These are phyloP conservation scores for Fonsecaea pedrosoi DNA, from an alignment of 2,329 filamentous ascomycete genomes.

Conservation along the genomic window DNA sequence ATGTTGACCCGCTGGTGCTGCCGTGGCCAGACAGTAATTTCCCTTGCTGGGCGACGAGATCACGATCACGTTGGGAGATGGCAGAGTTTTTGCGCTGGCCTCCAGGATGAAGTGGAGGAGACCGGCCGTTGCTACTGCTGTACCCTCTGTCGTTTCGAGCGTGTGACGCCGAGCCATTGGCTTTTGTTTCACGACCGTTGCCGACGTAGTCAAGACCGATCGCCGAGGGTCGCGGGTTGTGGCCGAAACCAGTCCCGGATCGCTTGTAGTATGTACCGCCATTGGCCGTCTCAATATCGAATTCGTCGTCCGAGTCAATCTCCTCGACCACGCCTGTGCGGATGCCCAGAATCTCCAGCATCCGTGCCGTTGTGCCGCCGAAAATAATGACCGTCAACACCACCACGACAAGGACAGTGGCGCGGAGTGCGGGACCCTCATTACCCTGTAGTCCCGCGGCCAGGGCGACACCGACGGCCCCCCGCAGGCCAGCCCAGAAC, in stretches of 20 bases:
- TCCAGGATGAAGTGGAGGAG: slow-evolving; percentile 52
- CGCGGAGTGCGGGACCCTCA: slow-evolving; percentile 81
- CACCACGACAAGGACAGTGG: slow-evolving; percentile 96
- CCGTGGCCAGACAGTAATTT: slow-evolving; percentile 60
- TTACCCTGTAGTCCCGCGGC: slow-evolving; percentile 85
- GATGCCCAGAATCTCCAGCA: slow-evolving; percentile 97
- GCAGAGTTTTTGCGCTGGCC: slow-evolving; percentile 60
- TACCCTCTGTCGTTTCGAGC: slow-evolving; percentile 51
- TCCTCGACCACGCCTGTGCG: slow-evolving; percentile 95
- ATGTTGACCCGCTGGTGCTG: slow-evolving; percentile 44
- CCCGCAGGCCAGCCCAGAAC: slow-evolving; percentile 97
- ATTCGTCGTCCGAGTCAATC: slow-evolving; percentile 96
- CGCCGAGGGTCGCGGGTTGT: slow-evolving; percentile 71
- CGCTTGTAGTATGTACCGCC: slow-evolving; percentile 81
- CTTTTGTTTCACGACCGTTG: slow-evolving; percentile 45
- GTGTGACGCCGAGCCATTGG: slow-evolving; percentile 39
- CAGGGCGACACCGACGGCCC: slow-evolving; percentile 92
- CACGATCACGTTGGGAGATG: slow-evolving; percentile 53
- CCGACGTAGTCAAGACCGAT: slow-evolving; percentile 61
- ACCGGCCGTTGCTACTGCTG: slow-evolving; percentile 65
- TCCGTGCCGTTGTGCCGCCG: slow-evolving; percentile 92
- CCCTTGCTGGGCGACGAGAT: slow-evolving; percentile 54
- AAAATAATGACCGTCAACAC: slow-evolving; percentile 99
- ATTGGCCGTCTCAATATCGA: slow-evolving; percentile 84
- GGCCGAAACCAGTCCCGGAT: slow-evolving; percentile 76